Percentiles rank a stretch among this genome's conserved stretches.
phyloP scores from a whole-genome alignment of 306 rosid species.

The Ziziphus jujuba region DNA sequence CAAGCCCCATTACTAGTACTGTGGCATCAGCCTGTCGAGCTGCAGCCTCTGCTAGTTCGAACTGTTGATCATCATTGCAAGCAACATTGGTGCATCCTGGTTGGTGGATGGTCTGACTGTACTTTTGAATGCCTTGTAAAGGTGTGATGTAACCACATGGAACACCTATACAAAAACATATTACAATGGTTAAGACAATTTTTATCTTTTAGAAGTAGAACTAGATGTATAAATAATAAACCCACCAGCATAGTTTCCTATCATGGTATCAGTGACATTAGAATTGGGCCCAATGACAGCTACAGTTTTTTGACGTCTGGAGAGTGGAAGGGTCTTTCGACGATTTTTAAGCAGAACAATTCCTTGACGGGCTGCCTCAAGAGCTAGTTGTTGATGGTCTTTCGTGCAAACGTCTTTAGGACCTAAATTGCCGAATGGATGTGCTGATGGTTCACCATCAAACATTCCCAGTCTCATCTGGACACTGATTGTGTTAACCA shows the following conservation, averaged over 20 bases:
- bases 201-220: neutral
- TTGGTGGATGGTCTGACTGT: slow-evolving; percentile 52
- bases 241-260: slow-evolving; percentile 78
- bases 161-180: slow-evolving; percentile 32
- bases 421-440: slow-evolving; percentile 56
- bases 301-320: slow-evolving; percentile 38
- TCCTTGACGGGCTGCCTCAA: slow-evolving; percentile 74
- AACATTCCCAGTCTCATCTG: slow-evolving; percentile 90
- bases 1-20: slow-evolving; percentile 67
- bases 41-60: slow-evolving; percentile 48
- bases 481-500: slow-evolving; percentile 50
- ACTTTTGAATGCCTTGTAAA: slow-evolving; percentile 66
- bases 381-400: slow-evolving; percentile 59
- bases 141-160: slow-evolving; percentile 79
- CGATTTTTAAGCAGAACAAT: slow-evolving; percentile 59
- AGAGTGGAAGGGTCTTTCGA: slow-evolving; percentile 44
- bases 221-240: neutral
- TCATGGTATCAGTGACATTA: slow-evolving; percentile 68
- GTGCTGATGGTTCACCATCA: slow-evolving; percentile 57
- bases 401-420: slow-evolving; percentile 50
- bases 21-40: slow-evolving; percentile 60
- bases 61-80: slow-evolving; percentile 38
- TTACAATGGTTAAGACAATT: neutral
- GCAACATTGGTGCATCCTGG: slow-evolving; percentile 51
- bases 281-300: slow-evolving; percentile 86